A percentile compares a stretch with the other conserved stretches of the same genome.
These are phyloP conservation scores for Solanum hybrid DNA, from an alignment of 305 asterid species.

Conservation along the genomic window DNA sequence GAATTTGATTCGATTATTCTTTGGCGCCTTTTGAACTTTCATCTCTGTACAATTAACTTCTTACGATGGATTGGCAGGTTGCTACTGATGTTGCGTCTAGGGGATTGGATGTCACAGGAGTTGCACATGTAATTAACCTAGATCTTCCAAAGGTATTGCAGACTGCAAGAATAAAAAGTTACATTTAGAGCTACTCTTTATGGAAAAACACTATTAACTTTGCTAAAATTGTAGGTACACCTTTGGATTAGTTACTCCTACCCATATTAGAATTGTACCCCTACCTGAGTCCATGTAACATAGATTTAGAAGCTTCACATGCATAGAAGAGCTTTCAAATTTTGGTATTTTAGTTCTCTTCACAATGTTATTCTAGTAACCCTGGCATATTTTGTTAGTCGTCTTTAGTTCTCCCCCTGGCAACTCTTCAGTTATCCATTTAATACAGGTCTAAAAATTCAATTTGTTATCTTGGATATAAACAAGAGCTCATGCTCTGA, in stretches of 20 bases:
- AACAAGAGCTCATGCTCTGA: not conserved
- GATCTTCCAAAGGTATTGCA: slow-evolving; percentile 83
- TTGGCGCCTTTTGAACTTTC: not conserved
- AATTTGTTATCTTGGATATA: not conserved
- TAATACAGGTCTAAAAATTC: not conserved
- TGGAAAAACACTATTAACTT: not conserved
- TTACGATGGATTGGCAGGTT: slow-evolving; percentile 41
- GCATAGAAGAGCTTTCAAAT: not conserved
- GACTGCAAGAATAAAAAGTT: slow-evolving; percentile 14
- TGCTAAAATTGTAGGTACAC: not conserved
- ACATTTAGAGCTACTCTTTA: not conserved
- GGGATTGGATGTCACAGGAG: slow-evolving; percentile 86
- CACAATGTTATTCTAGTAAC: not conserved
- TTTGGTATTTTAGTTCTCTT: not conserved
- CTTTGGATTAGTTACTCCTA: not conserved
- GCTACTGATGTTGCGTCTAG: slow-evolving; percentile 96
- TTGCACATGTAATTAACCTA: slow-evolving; percentile 77
- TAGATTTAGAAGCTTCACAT: not conserved
- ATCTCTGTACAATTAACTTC: not conserved
- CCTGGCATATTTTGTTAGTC: not conserved
- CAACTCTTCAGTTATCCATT: not conserved
- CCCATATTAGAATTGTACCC: not conserved
- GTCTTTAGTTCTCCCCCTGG: not conserved
- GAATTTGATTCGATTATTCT: not conserved
- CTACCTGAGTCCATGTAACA: not conserved